Percentiles rank a stretch among this genome's conserved stretches.
phyloP scores from a whole-genome alignment of 495 filamentous ascomycete genomes.

The Elaphomyces granulatus region DNA sequence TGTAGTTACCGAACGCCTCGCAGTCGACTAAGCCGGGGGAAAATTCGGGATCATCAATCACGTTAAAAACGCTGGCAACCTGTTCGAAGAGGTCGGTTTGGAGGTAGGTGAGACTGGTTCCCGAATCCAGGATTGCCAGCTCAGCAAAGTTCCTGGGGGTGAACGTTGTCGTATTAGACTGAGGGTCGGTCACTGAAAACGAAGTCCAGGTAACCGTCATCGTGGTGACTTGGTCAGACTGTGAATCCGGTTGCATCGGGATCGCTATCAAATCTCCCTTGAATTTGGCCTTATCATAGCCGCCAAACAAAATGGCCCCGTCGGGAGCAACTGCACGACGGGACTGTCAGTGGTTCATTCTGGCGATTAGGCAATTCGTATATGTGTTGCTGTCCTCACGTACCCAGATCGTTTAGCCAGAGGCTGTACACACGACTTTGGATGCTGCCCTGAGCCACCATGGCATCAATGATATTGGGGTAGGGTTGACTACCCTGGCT shows the following conservation, averaged over 20 bases:
- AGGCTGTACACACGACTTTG: conserved; percentile 54
- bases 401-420: conserved; percentile 64
- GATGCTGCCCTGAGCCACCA: conserved; percentile 47
- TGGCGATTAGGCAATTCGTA: background rate
- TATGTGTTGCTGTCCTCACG: background rate
- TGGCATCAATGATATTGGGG: conserved; percentile 46
- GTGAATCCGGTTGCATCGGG: conserved; percentile 4
- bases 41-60: conserved; percentile 39
- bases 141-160: conserved; percentile 40
- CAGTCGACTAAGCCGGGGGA: conserved; percentile 41
- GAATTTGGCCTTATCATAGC: conserved; percentile 56
- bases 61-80: conserved; percentile 40
- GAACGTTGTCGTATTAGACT: conserved; percentile 13
- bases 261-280: conserved; percentile 18
- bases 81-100: conserved; percentile 42
- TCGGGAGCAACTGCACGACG: conserved; percentile 30
- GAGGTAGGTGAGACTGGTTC: conserved; percentile 59
- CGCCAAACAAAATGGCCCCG: conserved; percentile 63
- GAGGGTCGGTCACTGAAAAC: conserved; percentile 25
- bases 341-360: background rate
- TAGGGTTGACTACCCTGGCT: conserved; percentile 42
- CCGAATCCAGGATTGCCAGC: conserved; percentile 62
- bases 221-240: conserved; percentile 25
- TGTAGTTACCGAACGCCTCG: conserved; percentile 54
- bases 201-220: conserved; percentile 51